Evolutionary conservation across 1,284 basidiomycete genomes (phyloP).

Genomic region (Amylostereum chailletii): DNA sequence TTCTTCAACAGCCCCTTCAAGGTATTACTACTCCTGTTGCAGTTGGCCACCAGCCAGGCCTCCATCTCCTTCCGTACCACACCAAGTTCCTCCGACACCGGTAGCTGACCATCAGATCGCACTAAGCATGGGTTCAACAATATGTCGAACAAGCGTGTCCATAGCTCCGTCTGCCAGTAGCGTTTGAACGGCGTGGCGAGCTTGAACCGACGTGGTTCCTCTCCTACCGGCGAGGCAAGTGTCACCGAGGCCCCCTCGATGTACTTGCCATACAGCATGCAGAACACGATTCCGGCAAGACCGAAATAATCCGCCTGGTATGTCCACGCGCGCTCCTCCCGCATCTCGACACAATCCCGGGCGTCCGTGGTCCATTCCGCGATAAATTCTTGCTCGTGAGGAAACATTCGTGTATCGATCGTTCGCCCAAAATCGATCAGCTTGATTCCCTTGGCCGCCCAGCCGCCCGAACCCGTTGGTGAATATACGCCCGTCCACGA

Average conservation of each 20-base stretch:
- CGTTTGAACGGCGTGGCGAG: slow-evolving; percentile 78
- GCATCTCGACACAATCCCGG: slow-evolving; percentile 87
- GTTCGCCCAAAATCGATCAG: slow-evolving; percentile 96
- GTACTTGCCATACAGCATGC: slow-evolving; percentile 94
- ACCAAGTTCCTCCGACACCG: slow-evolving; percentile 63
- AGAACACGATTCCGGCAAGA: slow-evolving; percentile 87
- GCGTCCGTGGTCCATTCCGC: slow-evolving; percentile 87
- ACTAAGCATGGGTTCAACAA: slow-evolving; percentile 73
- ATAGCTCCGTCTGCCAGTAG: slow-evolving; percentile 92
- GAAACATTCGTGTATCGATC: slow-evolving; percentile 81
- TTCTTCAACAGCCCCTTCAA: slow-evolving; percentile 81
- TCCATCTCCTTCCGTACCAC: slow-evolving; percentile 77
- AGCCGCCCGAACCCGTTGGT: slow-evolving; percentile 72
- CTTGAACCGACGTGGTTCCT: slow-evolving; percentile 39
- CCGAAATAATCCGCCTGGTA: slow-evolving; percentile 96
- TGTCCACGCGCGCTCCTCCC: slow-evolving; percentile 79
- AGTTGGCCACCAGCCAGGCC: slow-evolving; percentile 72
- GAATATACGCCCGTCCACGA: slow-evolving; percentile 75
- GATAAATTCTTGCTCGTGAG: slow-evolving; percentile 69
- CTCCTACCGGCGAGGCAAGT: slow-evolving; percentile 21
- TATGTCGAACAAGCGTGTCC: slow-evolving; percentile 79
- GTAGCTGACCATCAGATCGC: slow-evolving; percentile 48
- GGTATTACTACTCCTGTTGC: slow-evolving; percentile 81
- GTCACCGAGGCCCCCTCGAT: slow-evolving; percentile 64
- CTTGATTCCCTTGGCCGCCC: slow-evolving; percentile 83